Percentiles rank a stretch among this genome's conserved stretches.
Evolutionary conservation across 352 stramenopile genomes (phyloP).

Genomic region (Phytophthora fragariae): DNA sequence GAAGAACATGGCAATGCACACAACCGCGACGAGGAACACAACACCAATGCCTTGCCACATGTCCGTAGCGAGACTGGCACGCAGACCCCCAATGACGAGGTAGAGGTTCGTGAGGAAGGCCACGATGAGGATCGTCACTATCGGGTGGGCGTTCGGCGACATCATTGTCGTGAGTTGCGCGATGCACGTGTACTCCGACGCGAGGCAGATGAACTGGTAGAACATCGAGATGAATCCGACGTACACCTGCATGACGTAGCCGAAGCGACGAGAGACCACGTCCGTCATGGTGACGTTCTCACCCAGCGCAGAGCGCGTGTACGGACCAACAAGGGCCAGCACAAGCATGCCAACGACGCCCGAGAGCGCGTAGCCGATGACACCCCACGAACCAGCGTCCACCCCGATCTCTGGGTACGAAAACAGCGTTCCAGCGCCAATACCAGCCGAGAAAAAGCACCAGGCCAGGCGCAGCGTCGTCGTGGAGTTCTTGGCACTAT

Average conservation of each 20-base stretch:
- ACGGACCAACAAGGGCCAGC: constrained; percentile 56
- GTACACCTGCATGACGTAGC: constrained; percentile 66
- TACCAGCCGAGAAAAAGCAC: constrained; percentile 76
- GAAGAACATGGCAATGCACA: constrained; percentile 65
- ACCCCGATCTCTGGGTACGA: constrained; percentile 77
- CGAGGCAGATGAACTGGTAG: constrained; percentile 82
- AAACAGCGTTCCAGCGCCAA: constrained; percentile 76
- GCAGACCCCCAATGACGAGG: constrained; percentile 64
- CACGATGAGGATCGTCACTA: constrained; percentile 64
- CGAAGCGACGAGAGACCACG: constrained; percentile 65
- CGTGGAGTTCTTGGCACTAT: constrained; percentile 68
- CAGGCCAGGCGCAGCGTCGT: constrained; percentile 57
- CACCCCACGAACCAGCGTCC: constrained; percentile 64
- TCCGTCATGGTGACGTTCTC: constrained; percentile 74
- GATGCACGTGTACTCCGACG: constrained; percentile 70
- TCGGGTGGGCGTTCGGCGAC: constrained; percentile 47
- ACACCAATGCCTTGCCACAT: constrained; percentile 73
- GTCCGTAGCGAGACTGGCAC: constrained; percentile 68
- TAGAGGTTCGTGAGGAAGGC: constrained; percentile 75
- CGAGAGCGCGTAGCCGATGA: constrained; percentile 77
- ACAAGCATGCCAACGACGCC: constrained; percentile 53
- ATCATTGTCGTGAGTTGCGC: constrained; percentile 52
- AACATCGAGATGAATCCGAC: constrained; percentile 63
- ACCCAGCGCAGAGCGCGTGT: constrained; percentile 54
- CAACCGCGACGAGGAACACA: constrained; percentile 52